A percentile compares a stretch with the other conserved stretches of the same genome.
These are phyloP conservation scores for Galerina marginata DNA, from an alignment of 768 basidiomycete genomes.

Conservation along the genomic window DNA sequence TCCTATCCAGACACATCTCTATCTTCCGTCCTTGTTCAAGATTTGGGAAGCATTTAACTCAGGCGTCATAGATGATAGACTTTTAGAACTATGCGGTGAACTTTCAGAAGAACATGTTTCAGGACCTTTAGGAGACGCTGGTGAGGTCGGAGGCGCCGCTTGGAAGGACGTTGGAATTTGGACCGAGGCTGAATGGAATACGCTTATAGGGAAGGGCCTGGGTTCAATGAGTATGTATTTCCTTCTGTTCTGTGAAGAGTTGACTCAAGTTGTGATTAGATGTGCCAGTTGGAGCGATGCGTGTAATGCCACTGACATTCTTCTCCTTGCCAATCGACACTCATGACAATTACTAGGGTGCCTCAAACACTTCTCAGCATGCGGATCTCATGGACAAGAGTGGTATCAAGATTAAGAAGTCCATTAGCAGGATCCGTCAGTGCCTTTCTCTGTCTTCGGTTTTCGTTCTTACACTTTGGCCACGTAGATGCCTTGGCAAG, in stretches of 20 bases:
- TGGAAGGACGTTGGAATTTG: constrained; percentile 93
- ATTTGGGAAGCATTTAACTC: constrained; percentile 85
- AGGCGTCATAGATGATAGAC: constrained; percentile 71
- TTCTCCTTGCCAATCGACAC: background rate
- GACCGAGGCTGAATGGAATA: constrained; percentile 81
- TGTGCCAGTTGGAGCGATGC: constrained; percentile 73
- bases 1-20: constrained; percentile 64
- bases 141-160: constrained; percentile 56
- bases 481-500: constrained; percentile 77
- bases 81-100: constrained; percentile 72
- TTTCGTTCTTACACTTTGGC: constrained; percentile 7
- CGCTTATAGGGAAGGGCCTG: constrained; percentile 83
- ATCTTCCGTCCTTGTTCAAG: constrained; percentile 73
- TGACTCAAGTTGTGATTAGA: constrained; percentile 40
- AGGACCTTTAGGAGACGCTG: constrained; percentile 58
- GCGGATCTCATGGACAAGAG: constrained; percentile 69
- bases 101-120: constrained; percentile 75
- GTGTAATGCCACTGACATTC: constrained; percentile 43
- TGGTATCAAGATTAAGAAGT: constrained; percentile 71
- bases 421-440: constrained; percentile 66
- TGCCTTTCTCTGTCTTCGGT: constrained; percentile 6
- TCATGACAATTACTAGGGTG: constrained; percentile 46
- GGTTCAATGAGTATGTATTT: constrained; percentile 71
- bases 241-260: background rate
- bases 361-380: constrained; percentile 68